phyloP scores from a whole-genome alignment of 1,284 basidiomycete genomes.

The Irpex sp. region DNA sequence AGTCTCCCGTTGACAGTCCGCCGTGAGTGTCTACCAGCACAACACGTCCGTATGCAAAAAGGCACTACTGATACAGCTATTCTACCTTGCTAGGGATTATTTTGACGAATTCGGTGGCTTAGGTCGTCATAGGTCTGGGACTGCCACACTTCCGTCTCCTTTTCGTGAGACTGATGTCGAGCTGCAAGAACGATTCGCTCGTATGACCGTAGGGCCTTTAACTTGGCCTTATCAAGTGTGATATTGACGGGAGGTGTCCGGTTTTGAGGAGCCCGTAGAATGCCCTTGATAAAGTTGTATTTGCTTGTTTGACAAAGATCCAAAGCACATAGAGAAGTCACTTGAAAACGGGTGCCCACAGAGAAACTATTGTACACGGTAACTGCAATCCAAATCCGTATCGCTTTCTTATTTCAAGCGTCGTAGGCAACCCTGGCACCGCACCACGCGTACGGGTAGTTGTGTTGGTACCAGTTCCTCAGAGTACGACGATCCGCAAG shows the following conservation, averaged over 20 bases:
- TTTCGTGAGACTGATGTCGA: not conserved
- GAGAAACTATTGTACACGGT: not conserved
- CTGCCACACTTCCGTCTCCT: not conserved
- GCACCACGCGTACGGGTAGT: constrained; percentile 73
- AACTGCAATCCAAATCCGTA: not conserved
- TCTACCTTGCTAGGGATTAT: not conserved
- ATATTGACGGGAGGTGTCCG: not conserved
- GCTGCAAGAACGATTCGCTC: not conserved
- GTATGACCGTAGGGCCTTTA: not conserved
- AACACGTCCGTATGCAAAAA: not conserved
- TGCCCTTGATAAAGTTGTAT: no score
- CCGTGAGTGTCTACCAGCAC: not conserved
- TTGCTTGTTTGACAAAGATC: no score
- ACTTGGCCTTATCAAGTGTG: not conserved
- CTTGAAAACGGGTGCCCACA: not conserved
- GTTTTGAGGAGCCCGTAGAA: not conserved
- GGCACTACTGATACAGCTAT: not conserved
- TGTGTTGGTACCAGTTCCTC: constrained; percentile 83
- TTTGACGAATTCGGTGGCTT: not conserved
- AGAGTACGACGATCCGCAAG: constrained; percentile 74
- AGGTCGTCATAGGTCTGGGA: not conserved
- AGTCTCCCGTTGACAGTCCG: not conserved
- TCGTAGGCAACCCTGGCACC: constrained; percentile 77
- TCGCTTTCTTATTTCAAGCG: constrained; percentile 12
- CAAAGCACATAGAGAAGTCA: not conserved